Conservation (phyloP, 805 yeast species). For the Ogataea polymorpha region DNA sequence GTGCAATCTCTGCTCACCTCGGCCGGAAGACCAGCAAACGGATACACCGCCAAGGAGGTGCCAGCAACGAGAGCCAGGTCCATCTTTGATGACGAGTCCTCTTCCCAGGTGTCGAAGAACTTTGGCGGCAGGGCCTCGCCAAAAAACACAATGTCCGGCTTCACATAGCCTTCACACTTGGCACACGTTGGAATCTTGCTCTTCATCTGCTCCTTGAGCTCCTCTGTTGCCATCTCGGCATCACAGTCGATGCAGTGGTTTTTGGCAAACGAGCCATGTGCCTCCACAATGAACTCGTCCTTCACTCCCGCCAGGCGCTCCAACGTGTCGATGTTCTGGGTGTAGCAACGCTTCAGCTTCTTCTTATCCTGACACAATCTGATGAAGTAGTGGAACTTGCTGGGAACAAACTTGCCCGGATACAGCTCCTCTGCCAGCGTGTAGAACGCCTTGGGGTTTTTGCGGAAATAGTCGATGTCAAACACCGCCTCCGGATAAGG, state of each 20-base stretch:
- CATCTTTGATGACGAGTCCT: constrained; percentile 43
- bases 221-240: constrained; percentile 46
- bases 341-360: constrained; percentile 66
- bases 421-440: constrained; percentile 78
- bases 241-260: constrained; percentile 82
- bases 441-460: constrained; percentile 81
- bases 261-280: constrained; percentile 89
- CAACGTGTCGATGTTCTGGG: constrained; percentile 91
- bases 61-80: constrained; percentile 88
- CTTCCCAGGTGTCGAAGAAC: constrained; percentile 71
- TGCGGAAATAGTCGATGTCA: constrained; percentile 75
- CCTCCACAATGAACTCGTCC: constrained; percentile 69
- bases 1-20: constrained; percentile 48
- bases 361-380: constrained; percentile 62
- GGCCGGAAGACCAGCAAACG: constrained; percentile 81
- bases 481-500: constrained; percentile 97
- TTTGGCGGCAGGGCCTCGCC: constrained; percentile 79
- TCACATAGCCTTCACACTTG: constrained; percentile 71
- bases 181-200: constrained; percentile 52
- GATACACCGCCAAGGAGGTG: constrained; percentile 83
- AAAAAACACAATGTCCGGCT: constrained; percentile 92
- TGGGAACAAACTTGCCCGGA: constrained; percentile 85
- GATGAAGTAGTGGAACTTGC: constrained; percentile 75
- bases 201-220: constrained; percentile 37
- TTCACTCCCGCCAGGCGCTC: constrained; percentile 81